These are phyloP conservation scores for Trifolium dubium DNA, from an alignment of 306 rosid genomes.

Conservation along the genomic window DNA sequence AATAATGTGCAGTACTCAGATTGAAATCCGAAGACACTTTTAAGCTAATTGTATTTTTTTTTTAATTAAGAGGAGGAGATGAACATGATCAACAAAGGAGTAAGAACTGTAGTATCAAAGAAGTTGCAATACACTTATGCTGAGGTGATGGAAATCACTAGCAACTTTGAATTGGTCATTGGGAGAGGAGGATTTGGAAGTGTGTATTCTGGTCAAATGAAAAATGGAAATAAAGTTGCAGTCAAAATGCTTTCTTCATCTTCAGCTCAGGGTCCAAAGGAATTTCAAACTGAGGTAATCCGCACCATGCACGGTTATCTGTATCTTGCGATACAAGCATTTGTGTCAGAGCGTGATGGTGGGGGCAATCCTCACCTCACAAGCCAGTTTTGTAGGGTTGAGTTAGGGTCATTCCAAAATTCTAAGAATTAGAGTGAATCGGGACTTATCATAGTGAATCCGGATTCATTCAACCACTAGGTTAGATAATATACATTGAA, in stretches of 20 bases:
- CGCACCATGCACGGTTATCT: not conserved
- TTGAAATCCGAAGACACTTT: not conserved
- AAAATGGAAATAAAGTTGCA: conserved; percentile 68
- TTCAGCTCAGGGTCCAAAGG: conserved; percentile 74
- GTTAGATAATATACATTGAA: not conserved
- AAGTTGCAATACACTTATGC: conserved; percentile 56
- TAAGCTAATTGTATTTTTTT: conserved; percentile 19
- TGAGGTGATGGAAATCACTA: conserved; percentile 61
- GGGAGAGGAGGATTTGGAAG: conserved; percentile 79
- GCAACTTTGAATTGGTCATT: conserved; percentile 52
- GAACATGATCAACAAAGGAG: conserved; percentile 36
- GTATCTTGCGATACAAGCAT: not conserved
- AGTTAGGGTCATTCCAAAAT: too few relatives aligned
- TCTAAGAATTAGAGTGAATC: too few relatives aligned
- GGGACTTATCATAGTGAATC: too few relatives aligned
- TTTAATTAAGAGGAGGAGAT: conserved; percentile 42
- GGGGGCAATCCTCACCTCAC: too few relatives aligned
- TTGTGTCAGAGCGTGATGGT: too few relatives aligned
- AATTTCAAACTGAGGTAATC: conserved; percentile 73
- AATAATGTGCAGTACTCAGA: too few relatives aligned
- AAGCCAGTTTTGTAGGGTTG: too few relatives aligned
- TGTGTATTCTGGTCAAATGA: conserved; percentile 60
- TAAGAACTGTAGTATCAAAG: conserved; percentile 54
- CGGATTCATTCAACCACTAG: too few relatives aligned
- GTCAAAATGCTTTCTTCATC: conserved; percentile 67